Evolutionary conservation across 805 yeast species (phyloP).

Genomic region (Pichia eremophila): DNA sequence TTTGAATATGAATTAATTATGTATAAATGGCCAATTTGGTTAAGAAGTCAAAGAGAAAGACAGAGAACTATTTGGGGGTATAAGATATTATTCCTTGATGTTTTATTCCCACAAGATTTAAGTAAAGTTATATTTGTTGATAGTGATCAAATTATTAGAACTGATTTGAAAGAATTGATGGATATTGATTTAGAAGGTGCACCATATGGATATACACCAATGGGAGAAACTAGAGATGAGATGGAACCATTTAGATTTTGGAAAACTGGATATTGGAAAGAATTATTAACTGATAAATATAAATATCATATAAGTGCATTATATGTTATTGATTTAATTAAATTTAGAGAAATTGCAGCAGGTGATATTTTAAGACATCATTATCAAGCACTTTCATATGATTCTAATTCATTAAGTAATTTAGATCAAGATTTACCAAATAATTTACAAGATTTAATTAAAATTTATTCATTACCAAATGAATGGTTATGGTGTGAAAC

Average conservation of each 20-base stretch:
- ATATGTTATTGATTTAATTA: slow-evolving; percentile 66
- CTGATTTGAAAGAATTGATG: slow-evolving; percentile 61
- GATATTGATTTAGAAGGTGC: slow-evolving; percentile 68
- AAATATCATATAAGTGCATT: slow-evolving; percentile 81
- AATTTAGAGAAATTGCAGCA: slow-evolving; percentile 55
- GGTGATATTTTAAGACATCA: slow-evolving; percentile 80
- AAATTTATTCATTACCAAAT: slow-evolving; percentile 64
- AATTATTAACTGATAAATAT: slow-evolving; percentile 42
- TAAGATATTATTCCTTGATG: slow-evolving; percentile 79
- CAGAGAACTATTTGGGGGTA: slow-evolving; percentile 83
- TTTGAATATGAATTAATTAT: slow-evolving; percentile 71
- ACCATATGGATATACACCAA: slow-evolving; percentile 80
- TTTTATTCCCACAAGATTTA: slow-evolving; percentile 70
- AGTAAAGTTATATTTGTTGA: slow-evolving; percentile 77
- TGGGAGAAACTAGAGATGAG: slow-evolving; percentile 72
- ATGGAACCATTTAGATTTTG: slow-evolving; percentile 86
- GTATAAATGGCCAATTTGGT: slow-evolving; percentile 91
- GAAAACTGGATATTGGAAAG: slow-evolving; percentile 88
- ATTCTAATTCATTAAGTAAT: slow-evolving; percentile 69
- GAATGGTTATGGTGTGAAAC: slow-evolving; percentile 95
- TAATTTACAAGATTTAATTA: slow-evolving; percentile 59
- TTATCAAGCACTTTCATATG: slow-evolving; percentile 73
- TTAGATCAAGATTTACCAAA: slow-evolving; percentile 94
- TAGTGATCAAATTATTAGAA: slow-evolving; percentile 72
- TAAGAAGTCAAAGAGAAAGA: slow-evolving; percentile 66